These are phyloP conservation scores for Globisporangium cystogenes DNA, from an alignment of 352 stramenopile species.

Conservation along the genomic window DNA sequence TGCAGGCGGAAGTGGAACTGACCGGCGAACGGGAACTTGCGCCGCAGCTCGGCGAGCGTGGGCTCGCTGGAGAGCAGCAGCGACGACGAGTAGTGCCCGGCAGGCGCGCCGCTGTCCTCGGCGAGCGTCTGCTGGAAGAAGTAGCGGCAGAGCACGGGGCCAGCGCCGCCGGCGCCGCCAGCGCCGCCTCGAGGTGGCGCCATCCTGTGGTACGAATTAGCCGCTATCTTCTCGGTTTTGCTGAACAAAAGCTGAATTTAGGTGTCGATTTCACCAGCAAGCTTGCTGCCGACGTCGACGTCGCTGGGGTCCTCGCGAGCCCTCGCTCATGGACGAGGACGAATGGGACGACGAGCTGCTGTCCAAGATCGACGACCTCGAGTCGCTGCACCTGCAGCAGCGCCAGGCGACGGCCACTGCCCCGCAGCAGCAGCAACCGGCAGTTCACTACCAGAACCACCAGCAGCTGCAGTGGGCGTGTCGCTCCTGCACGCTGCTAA, in stretches of 20 bases:
- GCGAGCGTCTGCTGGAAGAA: conserved; percentile 78
- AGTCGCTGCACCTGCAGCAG: conserved; percentile 33
- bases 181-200: not conserved
- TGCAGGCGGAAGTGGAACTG: conserved; percentile 77
- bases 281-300: too few relatives aligned
- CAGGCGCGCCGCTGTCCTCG: conserved; percentile 30
- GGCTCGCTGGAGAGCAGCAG: conserved; percentile 59
- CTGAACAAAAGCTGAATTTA: too few relatives aligned
- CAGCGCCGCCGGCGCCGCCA: not conserved
- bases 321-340: too few relatives aligned
- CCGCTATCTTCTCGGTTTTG: too few relatives aligned
- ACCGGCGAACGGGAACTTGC: conserved; percentile 76
- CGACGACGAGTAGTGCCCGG: conserved; percentile 51
- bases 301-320: too few relatives aligned
- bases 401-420: not conserved
- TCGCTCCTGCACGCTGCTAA: conserved; percentile 61
- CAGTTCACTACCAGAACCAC: not conserved
- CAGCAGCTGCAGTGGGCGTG: conserved; percentile 27
- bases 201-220: not conserved
- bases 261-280: too few relatives aligned
- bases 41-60: conserved; percentile 54
- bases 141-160: conserved; percentile 71
- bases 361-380: conserved; percentile 59
- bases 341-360: conserved; percentile 83
- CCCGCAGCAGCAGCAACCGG: conserved; percentile 5